Evolutionary conservation across 1,284 basidiomycete species (phyloP).

Genomic region (Mycena sp.): DNA sequence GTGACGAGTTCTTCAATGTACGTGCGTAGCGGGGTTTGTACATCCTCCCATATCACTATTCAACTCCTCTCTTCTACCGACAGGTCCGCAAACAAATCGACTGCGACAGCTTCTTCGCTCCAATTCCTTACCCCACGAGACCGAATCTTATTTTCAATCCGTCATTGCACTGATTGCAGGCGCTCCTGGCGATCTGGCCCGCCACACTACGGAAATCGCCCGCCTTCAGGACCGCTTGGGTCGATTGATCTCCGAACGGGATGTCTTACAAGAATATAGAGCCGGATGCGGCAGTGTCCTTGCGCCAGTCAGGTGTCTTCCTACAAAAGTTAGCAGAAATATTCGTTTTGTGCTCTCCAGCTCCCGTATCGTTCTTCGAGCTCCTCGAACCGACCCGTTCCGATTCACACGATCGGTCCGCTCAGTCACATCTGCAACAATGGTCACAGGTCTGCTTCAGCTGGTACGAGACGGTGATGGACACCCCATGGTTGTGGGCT

Average conservation of each 20-base stretch:
- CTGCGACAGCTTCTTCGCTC: not conserved
- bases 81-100: not conserved
- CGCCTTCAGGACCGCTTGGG: not conserved
- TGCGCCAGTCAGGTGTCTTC: slow-evolving; percentile 3
- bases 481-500: not conserved
- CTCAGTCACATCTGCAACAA: not conserved
- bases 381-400: not conserved
- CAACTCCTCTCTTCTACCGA: not conserved
- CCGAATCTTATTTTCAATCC: not conserved
- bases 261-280: not conserved
- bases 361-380: not conserved
- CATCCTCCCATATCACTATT: no score
- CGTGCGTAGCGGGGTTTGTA: no score
- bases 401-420: not conserved
- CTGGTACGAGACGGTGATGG: not conserved
- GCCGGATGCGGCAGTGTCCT: not conserved
- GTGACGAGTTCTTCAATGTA: no score
- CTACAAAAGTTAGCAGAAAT: slow-evolving; percentile 3
- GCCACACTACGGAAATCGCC: not conserved
- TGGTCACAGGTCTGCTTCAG: not conserved
- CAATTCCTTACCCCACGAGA: not conserved
- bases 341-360: not conserved
- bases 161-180: not conserved
- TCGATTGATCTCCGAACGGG: not conserved
- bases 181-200: not conserved